Percentiles rank a stretch among this genome's conserved stretches.
Conservation (phyloP, 768 basidiomycete species). For the Phlegmacium glaucopus region DNA sequence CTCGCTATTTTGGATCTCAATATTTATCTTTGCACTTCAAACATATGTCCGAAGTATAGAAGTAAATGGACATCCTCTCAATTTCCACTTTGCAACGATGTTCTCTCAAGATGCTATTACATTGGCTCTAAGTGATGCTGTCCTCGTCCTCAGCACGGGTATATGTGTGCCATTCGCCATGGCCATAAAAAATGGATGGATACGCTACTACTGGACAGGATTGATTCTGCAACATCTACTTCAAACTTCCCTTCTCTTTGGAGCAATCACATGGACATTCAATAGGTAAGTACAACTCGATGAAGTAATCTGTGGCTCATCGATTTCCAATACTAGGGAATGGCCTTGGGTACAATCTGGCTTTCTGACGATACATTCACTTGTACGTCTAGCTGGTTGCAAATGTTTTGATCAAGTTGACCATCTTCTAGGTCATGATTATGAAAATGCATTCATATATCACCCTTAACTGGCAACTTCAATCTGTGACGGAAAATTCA, state of each 20-base stretch:
- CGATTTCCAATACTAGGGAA: slow-evolving; percentile 43
- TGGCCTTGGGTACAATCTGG: slow-evolving; percentile 99
- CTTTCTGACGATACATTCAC: slow-evolving; percentile 80
- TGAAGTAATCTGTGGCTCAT: not conserved
- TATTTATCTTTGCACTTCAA: slow-evolving; percentile 77
- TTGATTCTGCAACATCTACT: slow-evolving; percentile 74
- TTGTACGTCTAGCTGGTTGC: slow-evolving; percentile 42
- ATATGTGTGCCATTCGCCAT: slow-evolving; percentile 84
- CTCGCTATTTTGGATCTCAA: slow-evolving; percentile 88
- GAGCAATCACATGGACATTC: slow-evolving; percentile 87
- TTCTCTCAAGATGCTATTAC: slow-evolving; percentile 83
- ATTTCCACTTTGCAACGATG: slow-evolving; percentile 78
- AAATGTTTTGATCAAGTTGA: not conserved
- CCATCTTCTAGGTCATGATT: slow-evolving; percentile 59
- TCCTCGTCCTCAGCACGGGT: slow-evolving; percentile 73
- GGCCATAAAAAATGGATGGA: slow-evolving; percentile 73
- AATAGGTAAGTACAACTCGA: slow-evolving; percentile 50
- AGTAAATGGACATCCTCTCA: slow-evolving; percentile 72
- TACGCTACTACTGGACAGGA: slow-evolving; percentile 77
- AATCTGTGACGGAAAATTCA: slow-evolving; percentile 46
- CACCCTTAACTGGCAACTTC: slow-evolving; percentile 82
- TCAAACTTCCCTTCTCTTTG: slow-evolving; percentile 70
- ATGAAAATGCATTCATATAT: slow-evolving; percentile 98
- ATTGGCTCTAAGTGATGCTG: slow-evolving; percentile 79
- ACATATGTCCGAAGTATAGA: slow-evolving; percentile 79